Base-by-base conservation (phyloP, 1,284 basidiomycete species). In the Naganishia albida region DNA sequence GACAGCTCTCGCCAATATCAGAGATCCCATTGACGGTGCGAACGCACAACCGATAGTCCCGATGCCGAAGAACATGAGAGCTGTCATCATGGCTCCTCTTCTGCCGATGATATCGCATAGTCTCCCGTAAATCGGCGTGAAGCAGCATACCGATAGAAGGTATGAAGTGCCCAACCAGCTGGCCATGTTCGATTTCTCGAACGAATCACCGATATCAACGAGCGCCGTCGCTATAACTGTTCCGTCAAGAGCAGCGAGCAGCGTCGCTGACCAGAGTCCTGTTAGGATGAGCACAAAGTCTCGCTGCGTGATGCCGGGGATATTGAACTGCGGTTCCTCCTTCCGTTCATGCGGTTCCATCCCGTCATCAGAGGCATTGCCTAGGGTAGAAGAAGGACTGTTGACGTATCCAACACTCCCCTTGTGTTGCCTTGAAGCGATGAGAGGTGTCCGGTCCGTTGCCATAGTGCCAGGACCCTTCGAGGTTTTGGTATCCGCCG, bases 111-210 rank as follows among this genome's bases (percentile, higher is more conserved):
- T 91, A 78, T 94, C 90, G 68, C 89, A 87, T 65, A 95, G 82
- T 66, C 91, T 86, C 52, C 92, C 90, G 81, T 93, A 93, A 70
- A 93, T 81, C 64, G 91, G 91, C 20, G 90, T 93, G 74, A 93
- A 93, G 79, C 55, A 68, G 53, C 78, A 94, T 53, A 93, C 87
- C 46, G 89, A 91, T 53, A 94, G 82, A 68, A 94, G 82, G 80
- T 92, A 92, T 3, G 90, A 86, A 12, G 91, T 91, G 30, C 90
- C 91, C 63, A 94, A 87, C 80, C 93, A 93, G 2, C 89, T 89
- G 2, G 90, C 85, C 69, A 89, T 86, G 54, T 79, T 75, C 48
- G 75, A 74, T 10, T 76, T 76, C 4, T 75, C 66, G 72, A 79
- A 80, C 3, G 72, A 71, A 6, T 74, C 76, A 2, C 77, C 77